These are phyloP conservation scores for Neonectria ditissima DNA, from an alignment of 2,329 filamentous ascomycete genomes.

Conservation along the genomic window DNA sequence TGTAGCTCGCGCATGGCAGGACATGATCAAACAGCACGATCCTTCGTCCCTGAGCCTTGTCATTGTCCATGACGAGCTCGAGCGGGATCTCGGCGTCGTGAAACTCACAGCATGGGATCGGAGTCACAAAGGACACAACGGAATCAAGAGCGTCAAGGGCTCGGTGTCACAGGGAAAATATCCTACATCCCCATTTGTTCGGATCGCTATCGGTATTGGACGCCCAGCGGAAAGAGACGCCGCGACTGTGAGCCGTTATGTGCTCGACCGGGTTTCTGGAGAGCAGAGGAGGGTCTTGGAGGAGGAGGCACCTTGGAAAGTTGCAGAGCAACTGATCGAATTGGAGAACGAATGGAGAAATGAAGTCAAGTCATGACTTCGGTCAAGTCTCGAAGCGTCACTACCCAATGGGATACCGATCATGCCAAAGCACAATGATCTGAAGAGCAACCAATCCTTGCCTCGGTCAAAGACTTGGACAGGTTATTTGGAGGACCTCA, in stretches of 20 bases:
- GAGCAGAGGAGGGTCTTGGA: constrained; percentile 65
- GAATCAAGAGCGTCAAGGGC: constrained; percentile 74
- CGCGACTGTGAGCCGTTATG: constrained; percentile 78
- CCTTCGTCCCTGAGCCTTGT: constrained; percentile 66
- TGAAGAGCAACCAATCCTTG: neutral
- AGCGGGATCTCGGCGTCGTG: constrained; percentile 76
- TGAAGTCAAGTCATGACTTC: constrained; percentile 37
- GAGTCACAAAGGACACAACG: constrained; percentile 80
- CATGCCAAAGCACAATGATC: neutral
- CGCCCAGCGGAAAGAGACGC: constrained; percentile 77
- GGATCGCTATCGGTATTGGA: constrained; percentile 89
- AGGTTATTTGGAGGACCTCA: neutral
- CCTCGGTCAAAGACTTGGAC: neutral
- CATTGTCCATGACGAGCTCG: constrained; percentile 90
- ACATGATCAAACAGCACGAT: constrained; percentile 59
- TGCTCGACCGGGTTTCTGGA: constrained; percentile 74
- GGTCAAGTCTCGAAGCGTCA: neutral
- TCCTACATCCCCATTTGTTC: constrained; percentile 58
- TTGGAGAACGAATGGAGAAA: constrained; percentile 56
- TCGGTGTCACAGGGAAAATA: constrained; percentile 59
- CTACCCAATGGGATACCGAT: neutral
- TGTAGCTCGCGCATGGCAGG: constrained; percentile 73
- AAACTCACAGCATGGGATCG: constrained; percentile 71
- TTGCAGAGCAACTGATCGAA: constrained; percentile 63
- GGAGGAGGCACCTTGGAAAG: constrained; percentile 61